These are phyloP conservation scores for Helminthosporium solani DNA, from an alignment of 2,329 filamentous ascomycete genomes.

Conservation along the genomic window DNA sequence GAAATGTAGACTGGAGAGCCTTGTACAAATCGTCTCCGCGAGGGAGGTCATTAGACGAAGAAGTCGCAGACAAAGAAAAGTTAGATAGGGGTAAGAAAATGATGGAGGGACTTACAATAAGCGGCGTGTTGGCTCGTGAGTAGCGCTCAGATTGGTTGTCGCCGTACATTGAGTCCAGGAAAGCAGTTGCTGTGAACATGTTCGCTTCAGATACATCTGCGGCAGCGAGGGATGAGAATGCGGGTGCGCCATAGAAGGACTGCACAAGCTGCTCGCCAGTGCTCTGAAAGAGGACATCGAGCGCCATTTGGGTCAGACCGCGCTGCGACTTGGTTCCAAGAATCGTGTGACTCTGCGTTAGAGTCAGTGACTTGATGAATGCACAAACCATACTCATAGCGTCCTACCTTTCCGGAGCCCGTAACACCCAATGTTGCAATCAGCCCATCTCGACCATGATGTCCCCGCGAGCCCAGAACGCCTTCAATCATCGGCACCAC, in stretches of 20 bases:
- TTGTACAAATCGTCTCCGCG: constrained; percentile 23
- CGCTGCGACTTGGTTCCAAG: constrained; percentile 83
- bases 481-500: constrained; percentile 76
- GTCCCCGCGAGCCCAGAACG: constrained; percentile 70
- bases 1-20: constrained; percentile 19
- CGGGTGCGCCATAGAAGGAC: constrained; percentile 53
- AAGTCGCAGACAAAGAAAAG: constrained; percentile 14
- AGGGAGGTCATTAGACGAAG: constrained; percentile 11
- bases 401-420: constrained; percentile 84
- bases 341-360: constrained; percentile 82
- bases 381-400: background rate
- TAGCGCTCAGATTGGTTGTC: constrained; percentile 61
- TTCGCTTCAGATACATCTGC: constrained; percentile 81
- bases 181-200: constrained; percentile 70
- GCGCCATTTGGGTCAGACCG: constrained; percentile 85
- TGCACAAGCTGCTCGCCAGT: constrained; percentile 72
- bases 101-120: constrained; percentile 44
- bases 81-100: constrained; percentile 11
- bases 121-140: constrained; percentile 50
- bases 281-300: constrained; percentile 86
- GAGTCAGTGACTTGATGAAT: constrained; percentile 9
- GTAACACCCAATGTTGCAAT: constrained; percentile 92
- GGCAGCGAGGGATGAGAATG: constrained; percentile 71
- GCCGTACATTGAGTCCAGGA: constrained; percentile 75
- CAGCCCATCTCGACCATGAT: constrained; percentile 82